Base-by-base conservation (phyloP, 495 filamentous ascomycete species). In the Aspergillus sparsus region DNA sequence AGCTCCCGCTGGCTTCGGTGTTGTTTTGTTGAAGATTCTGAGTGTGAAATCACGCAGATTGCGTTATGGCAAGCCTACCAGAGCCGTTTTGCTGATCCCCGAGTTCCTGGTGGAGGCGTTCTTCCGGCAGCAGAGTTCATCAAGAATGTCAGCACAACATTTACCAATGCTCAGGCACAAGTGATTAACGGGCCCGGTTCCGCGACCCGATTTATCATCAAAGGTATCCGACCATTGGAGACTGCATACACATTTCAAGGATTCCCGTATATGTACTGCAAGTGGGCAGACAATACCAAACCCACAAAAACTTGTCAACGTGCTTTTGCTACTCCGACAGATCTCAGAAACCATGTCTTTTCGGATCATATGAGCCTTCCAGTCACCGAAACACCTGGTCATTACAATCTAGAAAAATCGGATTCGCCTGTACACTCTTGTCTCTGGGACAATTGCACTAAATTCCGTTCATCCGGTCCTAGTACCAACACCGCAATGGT, bases 21-120 rank as follows among this genome's bases (percentile, higher is more conserved):
- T 55, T 82, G 79, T 53, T 85, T 98, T 62, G 89, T 96, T 62
- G 90, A 97, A 72, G 92, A 96, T 62, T 65, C 84, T 0, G 85
- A 87, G 5, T 87, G 87, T 36, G 87, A 93, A 49, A 95, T 99
- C 65, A 98, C 95, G 0, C 95, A 99, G 70, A 97, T 99, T 54
- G 86, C 87, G 7, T 82, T 98, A 49, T 99, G 95, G 95, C 90
- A 96, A 71, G 93, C 94, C 2, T 99, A 99, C 66, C 94, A 97
- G 66, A 80, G 79, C 37, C 88, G 90, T 1, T 98, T 98, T 61
- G 79, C 80, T 27, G 74, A 80, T 13, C 72, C 75, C 47, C 72
- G 74, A 12, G 61, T 74, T 35, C 73, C 76, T 35, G 77, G 80
- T 12, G 82, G 82, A 12, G 80, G 80, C 31, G 84, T 92, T 57